A percentile compares a stretch with the other conserved stretches of the same genome.
Conservation (phyloP, 495 filamentous ascomycete genomes). For the Aspergillus avenaceus region DNA sequence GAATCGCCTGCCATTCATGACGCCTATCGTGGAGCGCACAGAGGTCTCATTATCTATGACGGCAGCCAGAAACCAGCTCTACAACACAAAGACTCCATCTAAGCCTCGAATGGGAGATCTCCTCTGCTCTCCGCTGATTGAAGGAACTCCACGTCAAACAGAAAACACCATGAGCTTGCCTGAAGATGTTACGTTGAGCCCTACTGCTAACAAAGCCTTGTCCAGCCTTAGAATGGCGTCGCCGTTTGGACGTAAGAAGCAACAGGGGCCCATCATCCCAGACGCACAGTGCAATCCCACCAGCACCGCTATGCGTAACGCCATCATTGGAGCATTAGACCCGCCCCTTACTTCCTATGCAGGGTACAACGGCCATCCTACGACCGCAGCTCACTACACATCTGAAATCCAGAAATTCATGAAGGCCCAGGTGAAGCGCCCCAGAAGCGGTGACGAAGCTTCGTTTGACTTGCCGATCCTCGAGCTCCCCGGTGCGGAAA, state of each 20-base stretch:
- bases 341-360: conserved; percentile 68
- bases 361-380: conserved; percentile 69
- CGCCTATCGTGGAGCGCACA: conserved; percentile 92
- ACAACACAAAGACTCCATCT: conserved; percentile 71
- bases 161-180: conserved; percentile 30
- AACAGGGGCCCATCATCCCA: conserved; percentile 62
- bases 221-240: conserved; percentile 15
- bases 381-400: conserved; percentile 54
- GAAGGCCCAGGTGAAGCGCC: conserved; percentile 60
- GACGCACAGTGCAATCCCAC: conserved; percentile 86
- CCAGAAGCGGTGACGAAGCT: conserved; percentile 45
- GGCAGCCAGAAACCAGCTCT: conserved; percentile 48
- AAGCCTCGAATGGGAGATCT: conserved; percentile 43
- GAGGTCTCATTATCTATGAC: conserved; percentile 74
- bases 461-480: conserved; percentile 64
- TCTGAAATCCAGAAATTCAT: conserved; percentile 75
- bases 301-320: conserved; percentile 64
- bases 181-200: conserved; percentile 37
- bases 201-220: conserved; percentile 45
- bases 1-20: conserved; percentile 94
- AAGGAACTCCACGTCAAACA: conserved; percentile 24
- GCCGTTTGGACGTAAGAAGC: conserved; percentile 18
- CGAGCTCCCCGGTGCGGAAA: conserved; percentile 54
- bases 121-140: conserved; percentile 27
- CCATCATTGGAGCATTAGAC: conserved; percentile 67